Percentiles rank a stretch among this genome's conserved stretches.
Evolutionary conservation across 768 basidiomycete genomes (phyloP).

Genomic region (Chiua virens): DNA sequence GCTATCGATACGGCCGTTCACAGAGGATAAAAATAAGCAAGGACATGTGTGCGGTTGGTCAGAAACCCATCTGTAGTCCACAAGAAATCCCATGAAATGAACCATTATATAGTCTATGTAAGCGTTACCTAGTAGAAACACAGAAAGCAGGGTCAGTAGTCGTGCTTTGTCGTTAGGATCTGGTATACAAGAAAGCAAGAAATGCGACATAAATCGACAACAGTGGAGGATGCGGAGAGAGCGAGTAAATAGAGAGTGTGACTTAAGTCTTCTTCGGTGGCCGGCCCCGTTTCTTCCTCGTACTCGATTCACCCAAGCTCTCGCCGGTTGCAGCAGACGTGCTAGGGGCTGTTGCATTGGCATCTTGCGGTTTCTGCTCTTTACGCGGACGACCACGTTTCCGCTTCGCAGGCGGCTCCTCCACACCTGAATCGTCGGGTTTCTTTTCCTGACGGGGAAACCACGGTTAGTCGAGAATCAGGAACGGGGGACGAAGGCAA

Average conservation of each 20-base stretch:
- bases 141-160: constrained; percentile 35
- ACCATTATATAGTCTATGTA: constrained; percentile 37
- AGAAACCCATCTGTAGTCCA: constrained; percentile 5
- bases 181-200: constrained; percentile 38
- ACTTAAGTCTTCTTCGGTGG: constrained; percentile 50
- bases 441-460: constrained; percentile 32
- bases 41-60: constrained; percentile 18
- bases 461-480: constrained; percentile 21
- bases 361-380: constrained; percentile 47
- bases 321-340: constrained; percentile 29
- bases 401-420: constrained; percentile 58
- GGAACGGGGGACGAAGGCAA: constrained; percentile 8
- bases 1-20: constrained; percentile 23
- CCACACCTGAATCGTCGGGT: constrained; percentile 47
- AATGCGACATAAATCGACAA: constrained; percentile 29
- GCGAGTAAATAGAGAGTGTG: constrained; percentile 1
- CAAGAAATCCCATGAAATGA: constrained; percentile 27
- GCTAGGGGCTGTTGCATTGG: constrained; percentile 36
- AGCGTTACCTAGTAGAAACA: constrained; percentile 34
- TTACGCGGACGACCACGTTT: constrained; percentile 78
- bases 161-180: constrained; percentile 34
- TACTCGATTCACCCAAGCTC: constrained; percentile 46
- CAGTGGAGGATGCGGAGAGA: constrained; percentile 12
- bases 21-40: constrained; percentile 35
- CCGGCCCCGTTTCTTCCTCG: constrained; percentile 72